phyloP scores from a whole-genome alignment of 345 rosid genomes.

The Microthlaspi erraticum region DNA sequence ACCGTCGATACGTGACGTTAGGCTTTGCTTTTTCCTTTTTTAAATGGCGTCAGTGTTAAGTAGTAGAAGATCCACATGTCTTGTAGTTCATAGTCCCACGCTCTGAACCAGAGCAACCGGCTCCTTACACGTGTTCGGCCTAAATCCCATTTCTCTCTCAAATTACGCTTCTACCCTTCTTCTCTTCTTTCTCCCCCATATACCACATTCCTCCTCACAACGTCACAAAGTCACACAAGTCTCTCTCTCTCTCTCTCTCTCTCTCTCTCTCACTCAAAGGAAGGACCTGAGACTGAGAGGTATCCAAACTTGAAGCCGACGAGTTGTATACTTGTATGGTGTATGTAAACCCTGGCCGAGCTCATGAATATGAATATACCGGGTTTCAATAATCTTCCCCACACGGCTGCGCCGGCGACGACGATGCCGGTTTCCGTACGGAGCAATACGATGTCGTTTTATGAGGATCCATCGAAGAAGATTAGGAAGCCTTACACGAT shows the following conservation, averaged over 20 bases:
- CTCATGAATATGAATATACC: slow-evolving; percentile 57
- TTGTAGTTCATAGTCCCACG: slow-evolving; percentile 32
- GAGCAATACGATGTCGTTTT: slow-evolving; percentile 41
- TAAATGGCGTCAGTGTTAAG: slow-evolving; percentile 6
- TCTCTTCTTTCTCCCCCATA: neutral
- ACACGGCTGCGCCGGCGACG: slow-evolving; percentile 26
- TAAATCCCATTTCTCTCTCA: neutral
- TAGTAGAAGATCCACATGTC: slow-evolving; percentile 38
- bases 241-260: neutral
- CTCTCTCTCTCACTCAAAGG: no score
- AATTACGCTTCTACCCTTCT: slow-evolving; percentile 9
- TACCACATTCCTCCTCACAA: neutral
- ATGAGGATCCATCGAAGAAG: slow-evolving; percentile 72
- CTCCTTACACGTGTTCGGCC: slow-evolving; percentile 45
- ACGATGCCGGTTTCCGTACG: slow-evolving; percentile 26
- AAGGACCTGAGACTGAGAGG: no score
- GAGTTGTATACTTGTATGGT: slow-evolving; percentile 57
- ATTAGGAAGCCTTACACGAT: slow-evolving; percentile 90
- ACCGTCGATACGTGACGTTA: slow-evolving; percentile 6
- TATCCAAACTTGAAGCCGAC: neutral
- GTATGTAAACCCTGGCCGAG: slow-evolving; percentile 60
- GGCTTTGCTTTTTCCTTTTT: neutral
- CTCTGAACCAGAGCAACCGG: slow-evolving; percentile 20
- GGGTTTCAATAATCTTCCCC: slow-evolving; percentile 49
- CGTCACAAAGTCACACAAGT: no score